These are phyloP conservation scores for Colletotrichum gigasporum DNA, from an alignment of 2,329 filamentous ascomycete species.

Conservation along the genomic window DNA sequence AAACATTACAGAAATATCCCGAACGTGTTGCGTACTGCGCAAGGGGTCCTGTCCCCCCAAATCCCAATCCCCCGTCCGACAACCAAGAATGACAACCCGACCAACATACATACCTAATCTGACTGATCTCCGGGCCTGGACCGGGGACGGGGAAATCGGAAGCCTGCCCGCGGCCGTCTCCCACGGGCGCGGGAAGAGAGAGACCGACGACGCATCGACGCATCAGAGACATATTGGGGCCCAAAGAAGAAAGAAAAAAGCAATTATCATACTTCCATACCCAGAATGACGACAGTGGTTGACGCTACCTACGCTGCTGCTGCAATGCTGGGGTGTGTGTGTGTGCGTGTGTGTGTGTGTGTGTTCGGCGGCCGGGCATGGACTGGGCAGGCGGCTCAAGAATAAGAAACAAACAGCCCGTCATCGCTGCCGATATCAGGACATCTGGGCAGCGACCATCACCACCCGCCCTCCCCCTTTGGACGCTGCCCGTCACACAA, in stretches of 20 bases:
- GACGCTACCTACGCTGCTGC: background rate
- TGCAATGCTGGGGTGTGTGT: background rate
- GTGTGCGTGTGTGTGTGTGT: too few relatives aligned
- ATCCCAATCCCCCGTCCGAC: too few relatives aligned
- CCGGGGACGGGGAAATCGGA: conserved; percentile 21
- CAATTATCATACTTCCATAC: too few relatives aligned
- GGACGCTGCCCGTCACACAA: background rate
- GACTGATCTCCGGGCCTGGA: conserved; percentile 12
- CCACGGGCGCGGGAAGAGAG: background rate
- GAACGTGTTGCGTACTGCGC: background rate
- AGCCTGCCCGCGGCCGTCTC: conserved; percentile 10
- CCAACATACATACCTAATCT: conserved; percentile 20
- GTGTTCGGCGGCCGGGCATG: too few relatives aligned
- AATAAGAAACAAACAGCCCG: conserved; percentile 15
- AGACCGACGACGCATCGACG: background rate
- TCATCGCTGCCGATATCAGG: conserved; percentile 3
- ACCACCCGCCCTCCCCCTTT: background rate
- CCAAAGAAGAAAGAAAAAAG: background rate
- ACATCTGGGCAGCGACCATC: conserved; percentile 16
- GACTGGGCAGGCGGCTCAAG: background rate
- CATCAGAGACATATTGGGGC: background rate
- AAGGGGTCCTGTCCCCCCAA: background rate
- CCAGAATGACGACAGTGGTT: background rate
- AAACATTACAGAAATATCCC: conserved; percentile 5
- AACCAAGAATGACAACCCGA: too few relatives aligned